These are phyloP conservation scores for Parmelia sp. DNA, from an alignment of 495 filamentous ascomycete genomes.

Conservation along the genomic window DNA sequence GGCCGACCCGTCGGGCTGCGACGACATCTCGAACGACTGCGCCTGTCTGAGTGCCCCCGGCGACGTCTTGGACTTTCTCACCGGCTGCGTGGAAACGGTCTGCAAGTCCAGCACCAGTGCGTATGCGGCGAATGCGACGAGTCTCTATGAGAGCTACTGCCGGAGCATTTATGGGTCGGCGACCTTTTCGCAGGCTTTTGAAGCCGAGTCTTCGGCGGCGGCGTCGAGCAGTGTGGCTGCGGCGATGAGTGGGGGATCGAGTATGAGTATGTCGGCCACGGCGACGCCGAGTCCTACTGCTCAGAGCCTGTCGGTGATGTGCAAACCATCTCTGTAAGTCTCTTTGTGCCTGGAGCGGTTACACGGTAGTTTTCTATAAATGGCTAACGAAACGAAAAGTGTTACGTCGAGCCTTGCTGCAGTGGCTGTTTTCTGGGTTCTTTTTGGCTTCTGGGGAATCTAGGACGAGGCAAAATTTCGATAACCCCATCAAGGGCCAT, in stretches of 20 bases:
- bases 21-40: background rate
- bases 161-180: background rate
- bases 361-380: background rate
- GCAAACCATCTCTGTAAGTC: background rate
- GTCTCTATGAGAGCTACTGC: background rate
- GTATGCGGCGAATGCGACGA: background rate
- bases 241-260: background rate
- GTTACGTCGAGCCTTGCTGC: background rate
- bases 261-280: background rate
- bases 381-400: background rate
- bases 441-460: background rate
- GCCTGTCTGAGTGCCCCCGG: background rate
- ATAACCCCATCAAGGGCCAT: no score
- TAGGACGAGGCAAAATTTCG: background rate
- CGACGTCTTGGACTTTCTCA: background rate
- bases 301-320: background rate
- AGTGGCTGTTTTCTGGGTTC: background rate
- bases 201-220: background rate
- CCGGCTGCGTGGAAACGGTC: background rate
- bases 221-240: background rate
- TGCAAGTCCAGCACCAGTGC: background rate
- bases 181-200: constrained; percentile 4
- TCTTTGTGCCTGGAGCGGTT: no score
- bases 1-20: background rate
- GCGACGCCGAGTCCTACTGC: background rate